Evolutionary conservation across 108 stramenopile species (phyloP).

Genomic region (Chaetoceros muelleri): DNA sequence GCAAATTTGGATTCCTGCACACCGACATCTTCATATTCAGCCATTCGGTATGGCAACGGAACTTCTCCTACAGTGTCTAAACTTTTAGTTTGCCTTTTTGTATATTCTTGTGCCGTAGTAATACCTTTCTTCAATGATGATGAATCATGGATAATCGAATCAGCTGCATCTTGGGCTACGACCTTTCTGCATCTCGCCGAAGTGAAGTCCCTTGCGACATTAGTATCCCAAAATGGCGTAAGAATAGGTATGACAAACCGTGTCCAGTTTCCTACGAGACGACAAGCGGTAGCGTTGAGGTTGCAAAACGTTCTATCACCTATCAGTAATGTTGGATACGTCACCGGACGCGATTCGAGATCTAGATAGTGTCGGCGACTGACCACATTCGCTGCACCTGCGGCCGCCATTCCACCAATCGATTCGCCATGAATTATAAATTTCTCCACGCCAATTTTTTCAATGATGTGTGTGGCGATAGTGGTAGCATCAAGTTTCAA

Average conservation of each 20-base stretch:
- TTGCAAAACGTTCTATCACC: slow-evolving; percentile 87
- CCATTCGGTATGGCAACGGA: slow-evolving; percentile 65
- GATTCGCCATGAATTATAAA: slow-evolving; percentile 79
- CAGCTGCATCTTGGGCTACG: slow-evolving; percentile 74
- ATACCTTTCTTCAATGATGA: slow-evolving; percentile 73
- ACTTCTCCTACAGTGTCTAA: slow-evolving; percentile 64
- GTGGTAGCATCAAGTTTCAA: slow-evolving; percentile 58
- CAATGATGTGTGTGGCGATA: slow-evolving; percentile 48
- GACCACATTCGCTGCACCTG: slow-evolving; percentile 34
- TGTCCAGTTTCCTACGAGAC: slow-evolving; percentile 75
- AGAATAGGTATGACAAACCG: slow-evolving; percentile 64
- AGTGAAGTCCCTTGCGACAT: slow-evolving; percentile 69
- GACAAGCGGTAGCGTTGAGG: slow-evolving; percentile 69
- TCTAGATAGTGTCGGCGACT: not conserved
- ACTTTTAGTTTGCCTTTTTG: slow-evolving; percentile 40
- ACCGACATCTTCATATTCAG: slow-evolving; percentile 62
- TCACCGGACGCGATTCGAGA: not conserved
- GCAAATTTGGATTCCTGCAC: slow-evolving; percentile 16
- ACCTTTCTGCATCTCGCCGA: slow-evolving; percentile 71
- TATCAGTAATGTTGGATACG: slow-evolving; percentile 30
- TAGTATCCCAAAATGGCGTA: slow-evolving; percentile 73
- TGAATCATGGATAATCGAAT: slow-evolving; percentile 72
- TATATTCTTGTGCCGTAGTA: slow-evolving; percentile 58
- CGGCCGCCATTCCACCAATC: slow-evolving; percentile 80
- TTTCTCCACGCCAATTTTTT: slow-evolving; percentile 34